A percentile compares a stretch with the other conserved stretches of the same genome.
These are phyloP conservation scores for Phialophora expanda DNA, from an alignment of 2,329 filamentous ascomycete species.

Conservation along the genomic window DNA sequence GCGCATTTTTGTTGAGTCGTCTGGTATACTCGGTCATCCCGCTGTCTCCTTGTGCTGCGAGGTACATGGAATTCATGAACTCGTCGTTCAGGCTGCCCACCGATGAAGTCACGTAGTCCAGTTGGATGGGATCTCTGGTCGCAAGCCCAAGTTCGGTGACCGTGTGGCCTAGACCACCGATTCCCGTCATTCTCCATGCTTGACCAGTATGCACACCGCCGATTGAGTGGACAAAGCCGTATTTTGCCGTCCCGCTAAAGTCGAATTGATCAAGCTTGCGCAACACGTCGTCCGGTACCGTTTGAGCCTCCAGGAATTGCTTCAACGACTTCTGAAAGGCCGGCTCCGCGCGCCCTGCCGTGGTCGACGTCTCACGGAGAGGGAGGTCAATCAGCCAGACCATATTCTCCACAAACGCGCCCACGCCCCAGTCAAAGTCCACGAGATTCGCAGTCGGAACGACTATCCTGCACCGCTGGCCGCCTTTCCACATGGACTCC, in stretches of 20 bases:
- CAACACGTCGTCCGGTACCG: conserved; percentile 67
- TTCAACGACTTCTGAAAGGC: conserved; percentile 72
- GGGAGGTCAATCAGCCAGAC: conserved; percentile 94
- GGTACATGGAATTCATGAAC: conserved; percentile 66
- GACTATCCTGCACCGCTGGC: conserved; percentile 64
- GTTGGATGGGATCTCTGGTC: conserved; percentile 46
- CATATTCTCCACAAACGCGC: conserved; percentile 81
- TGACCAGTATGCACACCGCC: conserved; percentile 62
- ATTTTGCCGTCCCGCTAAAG: conserved; percentile 71
- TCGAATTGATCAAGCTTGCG: conserved; percentile 77
- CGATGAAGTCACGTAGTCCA: conserved; percentile 66
- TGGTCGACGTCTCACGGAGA: conserved; percentile 37
- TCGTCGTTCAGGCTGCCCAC: conserved; percentile 74
- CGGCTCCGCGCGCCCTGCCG: conserved; percentile 48
- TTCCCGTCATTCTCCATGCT: conserved; percentile 64
- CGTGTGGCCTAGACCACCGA: conserved; percentile 72
- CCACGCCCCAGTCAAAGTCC: conserved; percentile 89
- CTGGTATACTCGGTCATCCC: conserved; percentile 52
- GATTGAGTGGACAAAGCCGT: conserved; percentile 85
- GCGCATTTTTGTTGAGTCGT: conserved; percentile 41
- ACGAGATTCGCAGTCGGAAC: conserved; percentile 87
- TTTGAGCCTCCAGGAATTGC: conserved; percentile 71
- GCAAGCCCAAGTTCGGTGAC: conserved; percentile 68
- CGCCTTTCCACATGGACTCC: neutral
- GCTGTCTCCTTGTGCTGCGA: conserved; percentile 63